phyloP scores from a whole-genome alignment of 1,284 basidiomycete genomes.

The Cutaneotrichosporon mucoides region DNA sequence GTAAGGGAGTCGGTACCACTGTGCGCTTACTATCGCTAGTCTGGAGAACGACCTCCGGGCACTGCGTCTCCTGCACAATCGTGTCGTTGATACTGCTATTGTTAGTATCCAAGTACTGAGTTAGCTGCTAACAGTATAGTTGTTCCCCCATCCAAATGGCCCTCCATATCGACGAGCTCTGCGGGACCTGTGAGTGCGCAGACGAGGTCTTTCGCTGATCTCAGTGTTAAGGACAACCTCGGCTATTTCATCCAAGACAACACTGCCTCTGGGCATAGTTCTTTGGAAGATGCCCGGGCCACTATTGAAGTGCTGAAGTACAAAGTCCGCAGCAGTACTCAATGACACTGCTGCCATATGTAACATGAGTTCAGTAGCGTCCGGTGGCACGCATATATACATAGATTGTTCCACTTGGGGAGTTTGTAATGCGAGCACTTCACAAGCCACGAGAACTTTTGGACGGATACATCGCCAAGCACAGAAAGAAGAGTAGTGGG shows the following conservation, averaged over 20 bases:
- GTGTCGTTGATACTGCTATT: conserved; percentile 75
- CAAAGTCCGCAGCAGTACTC: conserved; percentile 43
- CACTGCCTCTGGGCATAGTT: conserved; percentile 71
- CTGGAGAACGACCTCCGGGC: conserved; percentile 88
- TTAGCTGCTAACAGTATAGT: conserved; percentile 26
- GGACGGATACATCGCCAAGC: too few relatives aligned
- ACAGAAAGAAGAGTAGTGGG: too few relatives aligned
- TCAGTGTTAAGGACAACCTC: conserved; percentile 69
- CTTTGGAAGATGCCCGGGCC: conserved; percentile 74
- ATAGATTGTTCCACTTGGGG: background rate
- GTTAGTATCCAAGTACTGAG: conserved; percentile 25
- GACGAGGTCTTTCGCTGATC: background rate
- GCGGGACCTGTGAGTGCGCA: conserved; percentile 63
- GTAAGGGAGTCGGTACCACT: conserved; percentile 27
- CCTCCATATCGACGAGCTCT: conserved; percentile 72
- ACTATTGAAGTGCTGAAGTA: conserved; percentile 72
- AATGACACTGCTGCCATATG: background rate
- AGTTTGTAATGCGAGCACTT: too few relatives aligned
- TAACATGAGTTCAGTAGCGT: background rate
- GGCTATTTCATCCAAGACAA: conserved; percentile 67
- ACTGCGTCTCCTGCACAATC: conserved; percentile 73
- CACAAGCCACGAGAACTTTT: too few relatives aligned
- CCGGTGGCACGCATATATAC: background rate
- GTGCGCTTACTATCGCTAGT: conserved; percentile 13
- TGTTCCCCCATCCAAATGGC: conserved; percentile 78